Base-by-base conservation (phyloP, 139 green algal species). In the Zygnema cylindricum region DNA sequence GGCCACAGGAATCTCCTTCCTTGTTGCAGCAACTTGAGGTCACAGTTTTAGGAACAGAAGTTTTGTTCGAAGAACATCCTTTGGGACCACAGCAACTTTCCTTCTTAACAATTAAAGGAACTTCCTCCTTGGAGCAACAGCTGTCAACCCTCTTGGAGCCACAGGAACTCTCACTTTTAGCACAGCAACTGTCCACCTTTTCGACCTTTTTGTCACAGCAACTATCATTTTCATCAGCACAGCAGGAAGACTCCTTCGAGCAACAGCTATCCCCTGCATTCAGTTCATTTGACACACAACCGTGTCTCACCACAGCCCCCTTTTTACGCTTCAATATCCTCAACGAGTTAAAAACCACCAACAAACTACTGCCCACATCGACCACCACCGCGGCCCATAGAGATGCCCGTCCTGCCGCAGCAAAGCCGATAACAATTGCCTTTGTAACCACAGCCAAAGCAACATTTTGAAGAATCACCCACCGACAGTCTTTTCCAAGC, bases 381-480 rank as follows among this genome's bases (percentile, higher is more conserved):
- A 93, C 94, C 43, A 94, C 71, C 32, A 96, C 88, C 1, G 94
- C 94, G 0, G 91, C 81, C 93, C 91, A 95, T 43, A 96, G 87
- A 0, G 81, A 91, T 69, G 92, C 90, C n/a, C 84, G 85, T 23
- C 90, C 86, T n/a, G 81, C 16, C 1, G 93, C 21, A 0, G 94
- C 90, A 36, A 95, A 86, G 23, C 49, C 86, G 32, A 90, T 43
- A 36, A 90, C 88, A 49, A 39, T 42, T 1, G 22, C 75, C n/a
- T 96, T 95, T 35, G 91, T 92, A 69, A 79, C 41, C 7, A 96
- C 73, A 2, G 92, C 82, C 11, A 95, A 75, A 0, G 35, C 81
- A 1, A 91, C 35, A 42, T 91, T 90, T 81, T 90, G 82, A 16
- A 69, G 16, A 33, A 90, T n/a, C 55, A 76, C 1, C 30, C n/a